Base-by-base conservation (phyloP, 805 yeast genomes). In the Danielia reshetovae region DNA sequence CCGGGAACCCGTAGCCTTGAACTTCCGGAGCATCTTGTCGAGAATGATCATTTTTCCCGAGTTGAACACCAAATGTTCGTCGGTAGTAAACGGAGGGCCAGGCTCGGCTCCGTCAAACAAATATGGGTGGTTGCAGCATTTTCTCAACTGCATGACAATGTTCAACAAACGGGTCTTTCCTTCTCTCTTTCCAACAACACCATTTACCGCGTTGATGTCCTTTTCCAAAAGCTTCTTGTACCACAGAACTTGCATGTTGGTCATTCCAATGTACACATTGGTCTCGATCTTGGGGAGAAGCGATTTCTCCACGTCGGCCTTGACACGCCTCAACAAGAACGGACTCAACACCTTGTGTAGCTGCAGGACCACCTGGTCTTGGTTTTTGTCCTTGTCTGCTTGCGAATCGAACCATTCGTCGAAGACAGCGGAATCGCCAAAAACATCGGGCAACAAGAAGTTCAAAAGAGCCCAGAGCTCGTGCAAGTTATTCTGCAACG, bases 41-140 rank as follows among this genome's bases (percentile, higher is more conserved):
- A 89, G 63, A 23, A 90, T 85, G 35, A 85, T 72, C 89, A 89
- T 85, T 57, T 89, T 89, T 19, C 95, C 96, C 5, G 95, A 74
- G 55, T 90, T 90, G 65, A 51, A 80, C n/a, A 89, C 81, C 43
- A 90, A 70, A 61, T 90, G 97, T 58, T 89, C 97, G 59, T 88
- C 97, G 1, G 95, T 90, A 1, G 97, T 90, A 53, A 72, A 90
- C 1, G 97, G 97, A 1, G 97, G 97, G 7, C 97, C 97, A 0
- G 97, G 97, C 59, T 89, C 97, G 1, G 97, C 98, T n/a, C 98
- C 97, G 57, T 90, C 97, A 53, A 93, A 93, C 35, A 90, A 65
- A 59, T 93, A 90, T 0, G 97, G 97, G 61, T 93, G 98, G 56
- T 93, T 90, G 58, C 97, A 90, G 59, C 97, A 90, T 59, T 90